Conservation (phyloP, 495 filamentous ascomycete species). For the Xylaria bambusicola region DNA sequence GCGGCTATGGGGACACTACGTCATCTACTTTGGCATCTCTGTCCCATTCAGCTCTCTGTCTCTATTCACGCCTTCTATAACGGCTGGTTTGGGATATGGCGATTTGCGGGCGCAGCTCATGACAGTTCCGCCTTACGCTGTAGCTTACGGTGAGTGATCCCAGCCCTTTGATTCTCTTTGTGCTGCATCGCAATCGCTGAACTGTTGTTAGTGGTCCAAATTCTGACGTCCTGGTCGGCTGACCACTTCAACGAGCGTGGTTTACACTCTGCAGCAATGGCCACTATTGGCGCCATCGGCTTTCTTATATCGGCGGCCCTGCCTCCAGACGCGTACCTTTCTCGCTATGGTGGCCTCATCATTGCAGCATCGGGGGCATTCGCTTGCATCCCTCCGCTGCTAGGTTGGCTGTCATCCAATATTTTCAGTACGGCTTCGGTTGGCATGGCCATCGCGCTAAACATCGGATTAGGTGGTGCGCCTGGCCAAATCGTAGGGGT, state of each 20-base stretch:
- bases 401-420: constrained; percentile 72
- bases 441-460: constrained; percentile 68
- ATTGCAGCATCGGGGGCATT: constrained; percentile 62
- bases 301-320: constrained; percentile 67
- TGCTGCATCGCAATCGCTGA: constrained; percentile 10
- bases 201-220: constrained; percentile 45
- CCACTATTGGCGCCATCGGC: constrained; percentile 63
- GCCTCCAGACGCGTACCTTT: constrained; percentile 57
- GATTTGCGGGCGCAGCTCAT: constrained; percentile 68
- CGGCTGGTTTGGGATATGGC: constrained; percentile 70
- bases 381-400: constrained; percentile 59
- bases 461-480: constrained; percentile 62
- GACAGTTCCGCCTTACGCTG: constrained; percentile 79
- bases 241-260: constrained; percentile 69
- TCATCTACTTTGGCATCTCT: constrained; percentile 67
- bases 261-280: constrained; percentile 58
- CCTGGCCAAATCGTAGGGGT: constrained; percentile 71
- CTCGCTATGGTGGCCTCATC: constrained; percentile 69
- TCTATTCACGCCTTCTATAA: constrained; percentile 79
- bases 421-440: constrained; percentile 62
- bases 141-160: constrained; percentile 53
- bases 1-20: constrained; percentile 68
- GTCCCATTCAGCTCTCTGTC: constrained; percentile 77
- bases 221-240: constrained; percentile 62
- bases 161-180: not conserved